These are phyloP conservation scores for Pogostemon cablin DNA, from an alignment of 257 asterid species.

Conservation along the genomic window DNA sequence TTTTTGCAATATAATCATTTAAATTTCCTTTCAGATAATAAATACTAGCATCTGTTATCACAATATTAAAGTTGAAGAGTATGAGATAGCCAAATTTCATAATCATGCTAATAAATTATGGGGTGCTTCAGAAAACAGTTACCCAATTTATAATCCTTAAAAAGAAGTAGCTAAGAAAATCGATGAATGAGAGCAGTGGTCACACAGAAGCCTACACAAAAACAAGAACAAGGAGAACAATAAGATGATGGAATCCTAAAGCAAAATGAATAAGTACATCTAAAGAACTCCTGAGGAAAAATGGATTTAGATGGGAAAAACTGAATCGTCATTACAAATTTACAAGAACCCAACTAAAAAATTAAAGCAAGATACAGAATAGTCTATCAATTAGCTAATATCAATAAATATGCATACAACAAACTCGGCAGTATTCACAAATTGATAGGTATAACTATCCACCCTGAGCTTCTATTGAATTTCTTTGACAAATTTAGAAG, in stretches of 20 bases:
- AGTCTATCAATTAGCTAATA: background rate
- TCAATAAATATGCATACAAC: background rate
- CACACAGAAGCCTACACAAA: background rate
- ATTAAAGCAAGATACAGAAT: too few relatives aligned
- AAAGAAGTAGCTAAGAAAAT: slow-evolving; percentile 9
- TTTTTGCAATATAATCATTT: slow-evolving; percentile 16
- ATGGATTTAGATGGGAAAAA: background rate
- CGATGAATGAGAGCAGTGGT: background rate
- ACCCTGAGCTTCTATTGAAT: slow-evolving; percentile 17
- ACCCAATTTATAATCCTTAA: background rate
- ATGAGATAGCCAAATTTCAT: slow-evolving; percentile 29
- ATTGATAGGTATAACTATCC: slow-evolving; percentile 5
- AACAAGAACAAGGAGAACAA: background rate
- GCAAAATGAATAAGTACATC: background rate
- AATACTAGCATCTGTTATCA: slow-evolving; percentile 9
- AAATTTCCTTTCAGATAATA: slow-evolving; percentile 21
- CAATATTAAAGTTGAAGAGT: slow-evolving; percentile 1
- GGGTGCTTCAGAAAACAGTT: background rate
- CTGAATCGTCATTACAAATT: too few relatives aligned
- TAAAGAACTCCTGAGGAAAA: too few relatives aligned
- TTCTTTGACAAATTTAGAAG: slow-evolving; percentile 15
- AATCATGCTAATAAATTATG: slow-evolving; percentile 19
- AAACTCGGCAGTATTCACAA: background rate
- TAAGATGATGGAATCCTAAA: slow-evolving; percentile 1
- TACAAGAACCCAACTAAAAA: too few relatives aligned